Conservation (phyloP, 306 rosid species). For the Dryas drummondii region DNA sequence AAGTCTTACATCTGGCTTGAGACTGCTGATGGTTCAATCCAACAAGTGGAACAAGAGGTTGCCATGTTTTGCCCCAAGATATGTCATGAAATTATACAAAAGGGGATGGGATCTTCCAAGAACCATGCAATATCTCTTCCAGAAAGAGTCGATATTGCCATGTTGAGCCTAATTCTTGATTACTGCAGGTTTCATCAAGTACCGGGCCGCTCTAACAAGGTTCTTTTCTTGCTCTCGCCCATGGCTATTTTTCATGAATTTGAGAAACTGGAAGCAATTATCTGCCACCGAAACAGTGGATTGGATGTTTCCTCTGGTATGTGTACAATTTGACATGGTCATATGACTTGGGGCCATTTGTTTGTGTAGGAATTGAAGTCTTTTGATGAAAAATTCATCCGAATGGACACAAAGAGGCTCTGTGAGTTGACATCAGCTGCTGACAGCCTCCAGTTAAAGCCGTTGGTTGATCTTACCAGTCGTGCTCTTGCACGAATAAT, state of each 20-base stretch:
- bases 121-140: constrained; percentile 79
- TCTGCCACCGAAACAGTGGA: not conserved
- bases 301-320: not conserved
- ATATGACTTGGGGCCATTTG: not conserved
- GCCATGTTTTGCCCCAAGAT: constrained; percentile 96
- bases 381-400: constrained; percentile 68
- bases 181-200: constrained; percentile 83
- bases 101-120: constrained; percentile 83
- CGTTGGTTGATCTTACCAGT: constrained; percentile 82
- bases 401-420: constrained; percentile 71
- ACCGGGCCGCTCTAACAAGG: constrained; percentile 81
- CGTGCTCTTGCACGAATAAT: constrained; percentile 87
- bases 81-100: constrained; percentile 65
- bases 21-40: constrained; percentile 81
- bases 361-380: constrained; percentile 61
- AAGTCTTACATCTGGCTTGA: constrained; percentile 88
- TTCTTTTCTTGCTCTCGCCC: constrained; percentile 9
- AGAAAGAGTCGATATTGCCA: constrained; percentile 70
- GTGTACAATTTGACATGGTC: not conserved
- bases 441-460: constrained; percentile 82
- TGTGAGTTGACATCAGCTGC: constrained; percentile 88
- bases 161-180: constrained; percentile 76
- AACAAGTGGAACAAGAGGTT: constrained; percentile 87
- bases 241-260: not conserved
- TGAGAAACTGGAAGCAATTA: not conserved